Percentiles rank a stretch among this genome's conserved stretches.
These are phyloP conservation scores for Panellus pusillus DNA, from an alignment of 768 basidiomycete genomes.

Conservation along the genomic window DNA sequence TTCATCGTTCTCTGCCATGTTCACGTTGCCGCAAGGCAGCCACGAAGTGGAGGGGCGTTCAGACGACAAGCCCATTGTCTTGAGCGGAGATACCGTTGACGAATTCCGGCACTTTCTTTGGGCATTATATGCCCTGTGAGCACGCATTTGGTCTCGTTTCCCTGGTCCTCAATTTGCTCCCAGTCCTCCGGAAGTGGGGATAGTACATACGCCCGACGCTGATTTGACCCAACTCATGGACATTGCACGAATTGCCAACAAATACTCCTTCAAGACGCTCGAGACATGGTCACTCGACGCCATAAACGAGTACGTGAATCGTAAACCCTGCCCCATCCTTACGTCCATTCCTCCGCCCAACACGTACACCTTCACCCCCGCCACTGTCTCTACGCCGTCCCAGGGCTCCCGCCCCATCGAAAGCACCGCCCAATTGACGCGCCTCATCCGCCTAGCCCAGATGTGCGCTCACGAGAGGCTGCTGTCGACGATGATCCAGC, in stretches of 20 bases:
- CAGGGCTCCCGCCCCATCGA: slow-evolving; percentile 24
- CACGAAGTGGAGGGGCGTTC: slow-evolving; percentile 53
- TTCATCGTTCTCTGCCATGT: slow-evolving; percentile 66
- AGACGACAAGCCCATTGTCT: slow-evolving; percentile 64
- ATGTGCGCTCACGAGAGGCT: slow-evolving; percentile 63
- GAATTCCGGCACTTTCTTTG: slow-evolving; percentile 77
- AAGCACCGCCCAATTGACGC: slow-evolving; percentile 51
- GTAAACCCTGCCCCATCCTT: slow-evolving; percentile 54
- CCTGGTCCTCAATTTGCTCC: slow-evolving; percentile 43
- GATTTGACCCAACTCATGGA: slow-evolving; percentile 58
- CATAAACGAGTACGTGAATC: slow-evolving; percentile 68
- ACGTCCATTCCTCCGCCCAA: slow-evolving; percentile 39
- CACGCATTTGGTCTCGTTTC: slow-evolving; percentile 24
- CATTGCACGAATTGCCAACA: slow-evolving; percentile 66
- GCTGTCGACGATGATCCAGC: slow-evolving; percentile 55
- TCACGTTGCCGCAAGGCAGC: slow-evolving; percentile 62
- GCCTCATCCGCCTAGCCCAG: slow-evolving; percentile 65
- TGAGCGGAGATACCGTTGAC: slow-evolving; percentile 59
- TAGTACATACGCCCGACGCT: slow-evolving; percentile 45
- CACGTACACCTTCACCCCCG: slow-evolving; percentile 31
- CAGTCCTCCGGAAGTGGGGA: slow-evolving; percentile 63
- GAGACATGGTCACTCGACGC: slow-evolving; percentile 76
- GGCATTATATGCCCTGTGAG: slow-evolving; percentile 76
- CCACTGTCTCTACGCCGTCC: slow-evolving; percentile 16
- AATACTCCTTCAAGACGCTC: slow-evolving; percentile 72